Evolutionary conservation across 2,329 filamentous ascomycete species (phyloP), one percentile per base, ranked within the genome.

Genomic region (Tolypocladium pustulatum): DNA sequence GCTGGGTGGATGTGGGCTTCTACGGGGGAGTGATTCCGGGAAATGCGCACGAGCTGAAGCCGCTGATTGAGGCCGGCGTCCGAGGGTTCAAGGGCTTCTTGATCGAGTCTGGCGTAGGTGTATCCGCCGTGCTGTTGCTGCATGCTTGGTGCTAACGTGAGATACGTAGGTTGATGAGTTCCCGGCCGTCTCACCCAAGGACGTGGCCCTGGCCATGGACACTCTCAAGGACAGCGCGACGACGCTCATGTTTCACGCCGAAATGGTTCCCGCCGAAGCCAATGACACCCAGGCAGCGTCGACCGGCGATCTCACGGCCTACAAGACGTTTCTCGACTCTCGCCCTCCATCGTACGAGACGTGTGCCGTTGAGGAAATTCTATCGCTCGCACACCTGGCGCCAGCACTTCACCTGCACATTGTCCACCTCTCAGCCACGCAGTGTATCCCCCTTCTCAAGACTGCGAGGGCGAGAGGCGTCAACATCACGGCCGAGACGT

Each of bases 1-100:
- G 93, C 75, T 99, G 93, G 93, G 91, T 97, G 32, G 94, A 97
- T 67, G 92, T 97, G n/a, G 94, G 91, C 36, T 97, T 99, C 74
- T 97, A 97, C 70, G 94, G 94, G 32, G 94, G 94, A 37, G 85
- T 97, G 43, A 86, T 99, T 54, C 94, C 94, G 4, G 94, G 93
- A 1, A 99, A 99, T 69, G 83, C 86, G 3, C 73, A 82, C 13
- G 86, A 97, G 67, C 76, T 99, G 58, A 84, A 90, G 65, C 87
- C 86, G 0, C 79, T 99, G 4, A 89, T 97, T 0, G 82, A 90
- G 59, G 88, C 85, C 46, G 94, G 94, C 57, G 93, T 97, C 13
- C 82, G 92, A 63, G 94, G 94, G 15, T 97, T 99, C 81, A 99
- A 99, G 75, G 93, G 93, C 0, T 99, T 99, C 73, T 75, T 99